A percentile compares a stretch with the other conserved stretches of the same genome.
These are phyloP conservation scores for Fusarium ambrosium DNA, from an alignment of 2,329 filamentous ascomycete genomes.

Conservation along the genomic window DNA sequence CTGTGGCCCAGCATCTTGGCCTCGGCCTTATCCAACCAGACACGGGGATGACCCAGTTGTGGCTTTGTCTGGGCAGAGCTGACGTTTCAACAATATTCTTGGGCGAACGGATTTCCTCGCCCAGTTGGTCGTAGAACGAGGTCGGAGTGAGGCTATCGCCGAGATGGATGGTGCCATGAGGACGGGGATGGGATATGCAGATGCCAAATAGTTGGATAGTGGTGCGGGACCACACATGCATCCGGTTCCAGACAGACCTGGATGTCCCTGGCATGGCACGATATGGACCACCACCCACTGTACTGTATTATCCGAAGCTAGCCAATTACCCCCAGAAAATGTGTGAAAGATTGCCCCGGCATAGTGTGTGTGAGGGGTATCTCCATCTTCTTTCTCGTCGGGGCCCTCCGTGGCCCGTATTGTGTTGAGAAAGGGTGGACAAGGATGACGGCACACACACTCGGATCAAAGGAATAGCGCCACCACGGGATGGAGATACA, in stretches of 20 bases:
- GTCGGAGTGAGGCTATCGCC: slow-evolving; percentile 36
- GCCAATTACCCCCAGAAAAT: slow-evolving; percentile 29
- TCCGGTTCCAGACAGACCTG: slow-evolving; percentile 32
- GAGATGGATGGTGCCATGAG: slow-evolving; percentile 28
- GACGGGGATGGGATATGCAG: slow-evolving; percentile 4
- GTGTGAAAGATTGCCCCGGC: not conserved
- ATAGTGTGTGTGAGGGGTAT: slow-evolving; percentile 32
- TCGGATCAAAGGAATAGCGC: slow-evolving; percentile 36
- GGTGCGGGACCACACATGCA: slow-evolving; percentile 18
- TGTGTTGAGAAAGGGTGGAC: slow-evolving; percentile 3
- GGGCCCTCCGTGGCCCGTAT: slow-evolving; percentile 27
- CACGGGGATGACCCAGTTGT: not conserved
- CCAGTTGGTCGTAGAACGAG: slow-evolving; percentile 8
- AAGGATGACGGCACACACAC: slow-evolving; percentile 2
- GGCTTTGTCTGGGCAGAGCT: not conserved
- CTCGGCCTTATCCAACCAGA: not conserved
- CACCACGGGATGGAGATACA: not conserved
- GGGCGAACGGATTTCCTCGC: not conserved
- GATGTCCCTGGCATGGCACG: slow-evolving; percentile 25
- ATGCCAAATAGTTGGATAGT: slow-evolving; percentile 26
- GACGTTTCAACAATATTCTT: not conserved
- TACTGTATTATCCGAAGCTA: slow-evolving; percentile 20
- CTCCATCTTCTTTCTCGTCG: slow-evolving; percentile 22
- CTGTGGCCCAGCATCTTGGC: not conserved
- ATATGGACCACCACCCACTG: not conserved